Evolutionary conservation across 768 basidiomycete genomes (phyloP), one percentile per base, ranked within the genome.

Genomic region (Serendipita sp.): DNA sequence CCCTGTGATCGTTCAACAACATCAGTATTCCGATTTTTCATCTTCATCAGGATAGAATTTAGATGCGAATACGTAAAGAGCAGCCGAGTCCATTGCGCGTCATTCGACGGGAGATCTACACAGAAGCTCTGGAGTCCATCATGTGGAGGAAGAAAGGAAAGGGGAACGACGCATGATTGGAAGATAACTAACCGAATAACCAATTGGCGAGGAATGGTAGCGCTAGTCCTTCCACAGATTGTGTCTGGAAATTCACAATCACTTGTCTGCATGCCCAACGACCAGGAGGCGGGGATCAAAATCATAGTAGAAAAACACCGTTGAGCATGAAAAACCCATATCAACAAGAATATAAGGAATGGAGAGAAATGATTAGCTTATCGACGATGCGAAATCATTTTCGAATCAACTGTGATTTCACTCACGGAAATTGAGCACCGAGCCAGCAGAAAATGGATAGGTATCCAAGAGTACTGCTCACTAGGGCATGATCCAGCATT

Each of bases 121-220:
- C 45, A 48, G 53, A 58, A 26, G 53, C 53, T 2, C 24, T 24
- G 2, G 53, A 11, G 3, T 5, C 13, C 28, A n/a, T 58, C 53
- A 58, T 58, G n/a, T 58, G 53, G 22, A 28, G 24, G 20, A 24
- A 17, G 24, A 11, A 58, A 58, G 20, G 53, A n/a, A 58, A 33
- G 24, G 11, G 17, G 31, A 31, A 58, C 17, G 17, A 28, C 24
- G 22, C 24, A 31, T 58, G 53, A 58, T 3, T 24, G 53, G 17
- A 9, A 33, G 53, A n/a, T 33, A 4, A 73, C 81, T 68, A 69
- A 92, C 92, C 93, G 24, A 90, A 77, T 63, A 93, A 75, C 96
- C 96, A 99, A 68, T 90, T 96, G 65, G 84, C 78, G 61, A 99
- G 79, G 73, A 99, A 99, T 0, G 94, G 92, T 17, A 97, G 76